Percentiles rank a stretch among this genome's conserved stretches.
phyloP scores from a whole-genome alignment of 176 grass and related monocot genomes.

The Juncus effusus region DNA sequence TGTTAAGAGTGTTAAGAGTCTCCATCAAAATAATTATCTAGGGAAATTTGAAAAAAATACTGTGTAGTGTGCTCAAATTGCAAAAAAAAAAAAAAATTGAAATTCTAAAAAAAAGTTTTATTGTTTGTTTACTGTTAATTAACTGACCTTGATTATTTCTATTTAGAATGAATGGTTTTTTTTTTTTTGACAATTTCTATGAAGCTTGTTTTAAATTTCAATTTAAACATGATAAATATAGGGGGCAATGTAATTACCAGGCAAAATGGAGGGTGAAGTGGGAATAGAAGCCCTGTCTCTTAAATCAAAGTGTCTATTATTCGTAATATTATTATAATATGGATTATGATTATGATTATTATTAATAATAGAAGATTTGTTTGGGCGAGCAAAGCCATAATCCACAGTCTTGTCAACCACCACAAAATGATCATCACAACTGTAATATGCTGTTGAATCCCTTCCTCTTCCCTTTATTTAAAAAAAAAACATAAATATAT shows the following conservation, averaged over 20 bases:
- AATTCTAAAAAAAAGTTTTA: no score
- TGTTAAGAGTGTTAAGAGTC: no score
- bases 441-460: conserved; percentile 87
- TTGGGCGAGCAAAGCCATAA: conserved; percentile 60
- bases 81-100: conserved; percentile 4
- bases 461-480: conserved; percentile 66
- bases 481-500: conserved; percentile 30
- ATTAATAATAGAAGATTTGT: conserved; percentile 35
- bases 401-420: conserved; percentile 90
- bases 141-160: no score
- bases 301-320: conserved; percentile 11
- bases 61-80: no score
- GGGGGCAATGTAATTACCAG: conserved; percentile 36
- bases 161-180: no score
- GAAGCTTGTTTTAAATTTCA: no score
- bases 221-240: no score
- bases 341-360: conserved; percentile 15
- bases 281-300: conserved; percentile 31
- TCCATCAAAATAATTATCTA: no score
- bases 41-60: no score
- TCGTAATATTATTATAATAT: conserved; percentile 13
- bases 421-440: conserved; percentile 96
- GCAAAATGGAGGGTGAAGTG: conserved; percentile 13
- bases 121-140: no score
- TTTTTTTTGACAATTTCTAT: no score